Conservation (phyloP, 805 yeast species). For the Tetrapisispora arboricola region DNA sequence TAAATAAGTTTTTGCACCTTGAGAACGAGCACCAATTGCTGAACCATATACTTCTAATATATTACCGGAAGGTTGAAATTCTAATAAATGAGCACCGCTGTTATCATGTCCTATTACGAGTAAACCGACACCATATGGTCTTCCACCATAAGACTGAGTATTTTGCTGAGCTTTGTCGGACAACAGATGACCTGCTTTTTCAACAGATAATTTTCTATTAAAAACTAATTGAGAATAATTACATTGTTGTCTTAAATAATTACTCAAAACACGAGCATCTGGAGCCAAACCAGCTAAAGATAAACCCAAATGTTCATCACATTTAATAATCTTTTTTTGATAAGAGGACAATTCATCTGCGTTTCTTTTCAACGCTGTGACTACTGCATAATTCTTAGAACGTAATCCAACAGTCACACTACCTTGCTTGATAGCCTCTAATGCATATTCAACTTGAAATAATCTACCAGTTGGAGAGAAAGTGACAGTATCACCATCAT, state of each 20-base stretch:
- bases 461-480: constrained; percentile 97
- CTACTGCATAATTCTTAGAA: constrained; percentile 76
- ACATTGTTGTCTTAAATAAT: constrained; percentile 82
- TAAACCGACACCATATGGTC: constrained; percentile 98
- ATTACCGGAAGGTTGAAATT: constrained; percentile 93
- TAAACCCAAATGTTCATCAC: constrained; percentile 89
- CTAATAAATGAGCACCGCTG: constrained; percentile 87
- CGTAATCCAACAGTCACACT: constrained; percentile 93
- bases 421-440: constrained; percentile 97
- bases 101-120: constrained; percentile 86
- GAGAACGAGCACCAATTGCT: constrained; percentile 97
- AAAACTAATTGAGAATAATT: constrained; percentile 77
- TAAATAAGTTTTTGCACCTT: constrained; percentile 92
- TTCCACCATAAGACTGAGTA: constrained; percentile 90
- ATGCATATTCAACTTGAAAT: constrained; percentile 94
- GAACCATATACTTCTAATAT: constrained; percentile 86
- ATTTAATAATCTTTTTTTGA: constrained; percentile 84
- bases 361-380: constrained; percentile 90
- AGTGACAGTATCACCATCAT: constrained; percentile 97
- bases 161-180: constrained; percentile 97
- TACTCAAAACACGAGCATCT: constrained; percentile 89
- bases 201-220: constrained; percentile 74
- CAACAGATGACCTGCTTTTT: constrained; percentile 71
- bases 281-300: constrained; percentile 98
- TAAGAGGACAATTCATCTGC: constrained; percentile 97